Evolutionary conservation across 495 filamentous ascomycete genomes (phyloP).

Genomic region (Staphylotrichum longicolle): DNA sequence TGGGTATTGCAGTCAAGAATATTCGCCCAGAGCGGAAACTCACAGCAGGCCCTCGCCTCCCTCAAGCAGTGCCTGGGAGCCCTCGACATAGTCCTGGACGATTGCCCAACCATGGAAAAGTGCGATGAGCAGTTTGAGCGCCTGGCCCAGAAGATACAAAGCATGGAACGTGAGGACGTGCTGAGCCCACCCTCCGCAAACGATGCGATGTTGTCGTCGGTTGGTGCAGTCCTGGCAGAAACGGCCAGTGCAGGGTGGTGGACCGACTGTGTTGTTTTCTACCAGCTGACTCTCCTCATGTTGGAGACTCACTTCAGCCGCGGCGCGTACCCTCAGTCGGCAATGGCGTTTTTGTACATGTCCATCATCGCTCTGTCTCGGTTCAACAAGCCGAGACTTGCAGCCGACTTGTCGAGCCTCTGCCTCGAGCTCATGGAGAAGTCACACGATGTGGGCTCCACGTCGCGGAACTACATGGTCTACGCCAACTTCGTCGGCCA

Average conservation of each 20-base stretch:
- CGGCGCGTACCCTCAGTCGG: slow-evolving; percentile 69
- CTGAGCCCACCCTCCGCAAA: slow-evolving; percentile 50
- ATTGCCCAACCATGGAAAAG: slow-evolving; percentile 65
- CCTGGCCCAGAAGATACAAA: slow-evolving; percentile 57
- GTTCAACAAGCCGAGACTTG: slow-evolving; percentile 70
- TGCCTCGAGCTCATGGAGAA: slow-evolving; percentile 65
- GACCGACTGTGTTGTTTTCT: slow-evolving; percentile 72
- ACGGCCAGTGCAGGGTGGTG: slow-evolving; percentile 79
- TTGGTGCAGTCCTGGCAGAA: slow-evolving; percentile 74
- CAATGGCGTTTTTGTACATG: slow-evolving; percentile 72
- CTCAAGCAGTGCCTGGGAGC: slow-evolving; percentile 66
- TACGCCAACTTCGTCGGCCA: slow-evolving; percentile 75
- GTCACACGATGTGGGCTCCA: slow-evolving; percentile 65
- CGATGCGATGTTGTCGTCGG: slow-evolving; percentile 58
- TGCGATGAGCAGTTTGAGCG: slow-evolving; percentile 70
- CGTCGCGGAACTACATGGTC: slow-evolving; percentile 67
- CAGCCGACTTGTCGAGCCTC: slow-evolving; percentile 59
- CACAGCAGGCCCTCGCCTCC: slow-evolving; percentile 61
- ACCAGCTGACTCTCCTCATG: slow-evolving; percentile 69
- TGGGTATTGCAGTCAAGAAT: slow-evolving; percentile 77
- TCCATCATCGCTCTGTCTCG: slow-evolving; percentile 69
- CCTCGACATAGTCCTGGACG: slow-evolving; percentile 62
- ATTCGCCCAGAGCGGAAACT: slow-evolving; percentile 68
- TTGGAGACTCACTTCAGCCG: slow-evolving; percentile 63
- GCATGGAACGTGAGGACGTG: slow-evolving; percentile 55